Evolutionary conservation across 1,139 yeast species (phyloP).

Genomic region (Zhuliangozyma blackwelliae): DNA sequence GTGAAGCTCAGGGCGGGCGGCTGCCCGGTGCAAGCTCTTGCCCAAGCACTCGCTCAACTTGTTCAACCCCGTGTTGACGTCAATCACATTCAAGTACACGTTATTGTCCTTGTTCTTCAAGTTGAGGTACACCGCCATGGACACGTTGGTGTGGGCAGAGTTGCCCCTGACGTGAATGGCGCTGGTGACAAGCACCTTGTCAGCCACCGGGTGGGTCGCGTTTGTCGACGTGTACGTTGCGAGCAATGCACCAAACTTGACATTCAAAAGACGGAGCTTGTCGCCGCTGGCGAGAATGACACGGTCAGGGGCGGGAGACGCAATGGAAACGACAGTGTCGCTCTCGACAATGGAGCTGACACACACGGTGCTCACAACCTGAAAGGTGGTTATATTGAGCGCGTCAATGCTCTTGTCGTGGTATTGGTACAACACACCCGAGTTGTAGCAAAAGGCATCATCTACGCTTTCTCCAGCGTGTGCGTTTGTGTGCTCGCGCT

Average conservation of each 20-base stretch:
- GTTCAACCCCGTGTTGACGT: constrained; percentile 66
- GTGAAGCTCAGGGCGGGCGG: constrained; percentile 12
- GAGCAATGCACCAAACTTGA: constrained; percentile 40
- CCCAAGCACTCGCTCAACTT: constrained; percentile 71
- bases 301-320: constrained; percentile 43
- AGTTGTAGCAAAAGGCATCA: constrained; percentile 20
- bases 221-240: constrained; percentile 25
- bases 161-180: constrained; percentile 42
- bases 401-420: constrained; percentile 17
- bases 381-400: constrained; percentile 20
- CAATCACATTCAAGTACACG: constrained; percentile 40
- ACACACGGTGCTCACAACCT: constrained; percentile 16
- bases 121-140: constrained; percentile 42
- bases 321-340: constrained; percentile 18
- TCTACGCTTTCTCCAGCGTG: no score
- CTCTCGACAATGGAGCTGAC: constrained; percentile 16
- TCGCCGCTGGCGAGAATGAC: constrained; percentile 36
- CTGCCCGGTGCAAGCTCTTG: constrained; percentile 40
- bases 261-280: constrained; percentile 40
- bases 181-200: constrained; percentile 27
- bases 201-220: constrained; percentile 14
- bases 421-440: constrained; percentile 26
- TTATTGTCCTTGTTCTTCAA: constrained; percentile 41
- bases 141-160: constrained; percentile 33
- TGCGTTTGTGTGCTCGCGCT: constrained; percentile 3